Evolutionary conservation across 2,329 filamentous ascomycete species (phyloP).

Genomic region (Monosporascus sp.): DNA sequence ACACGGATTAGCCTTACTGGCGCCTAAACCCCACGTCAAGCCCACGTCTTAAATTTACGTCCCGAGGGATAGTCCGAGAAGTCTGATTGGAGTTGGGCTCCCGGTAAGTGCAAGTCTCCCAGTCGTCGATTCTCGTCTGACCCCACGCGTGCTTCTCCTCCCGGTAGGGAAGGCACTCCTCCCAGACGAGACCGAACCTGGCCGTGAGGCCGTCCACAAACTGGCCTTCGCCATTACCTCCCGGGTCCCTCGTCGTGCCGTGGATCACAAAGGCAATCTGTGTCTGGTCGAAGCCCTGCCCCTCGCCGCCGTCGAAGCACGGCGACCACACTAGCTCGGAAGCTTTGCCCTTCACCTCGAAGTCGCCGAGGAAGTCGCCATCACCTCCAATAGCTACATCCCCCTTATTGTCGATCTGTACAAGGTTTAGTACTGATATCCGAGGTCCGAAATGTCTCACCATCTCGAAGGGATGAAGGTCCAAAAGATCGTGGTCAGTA

Average conservation of each 20-base stretch:
- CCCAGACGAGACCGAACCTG: conserved; percentile 13
- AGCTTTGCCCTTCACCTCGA: conserved; percentile 3
- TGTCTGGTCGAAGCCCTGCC: conserved; percentile 11
- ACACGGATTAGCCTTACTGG: too few species aligned
- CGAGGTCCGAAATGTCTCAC: too few species aligned
- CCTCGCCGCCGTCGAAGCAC: conserved; percentile 15
- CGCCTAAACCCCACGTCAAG: too few species aligned
- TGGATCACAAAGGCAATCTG: conserved; percentile 8
- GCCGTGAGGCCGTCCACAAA: conserved; percentile 7
- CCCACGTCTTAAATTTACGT: neutral
- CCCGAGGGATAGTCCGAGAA: neutral
- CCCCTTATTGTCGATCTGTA: conserved; percentile 8
- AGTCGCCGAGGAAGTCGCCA: conserved; percentile 8
- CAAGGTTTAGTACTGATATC: neutral
- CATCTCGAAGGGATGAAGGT: too few species aligned
- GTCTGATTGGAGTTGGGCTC: conserved; percentile 3
- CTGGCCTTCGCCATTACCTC: conserved; percentile 7
- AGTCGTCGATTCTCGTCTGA: conserved; percentile 12
- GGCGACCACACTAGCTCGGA: conserved; percentile 10
- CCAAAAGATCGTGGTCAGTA: neutral
- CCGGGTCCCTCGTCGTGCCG: conserved; percentile 10
- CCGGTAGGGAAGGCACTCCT: conserved; percentile 10
- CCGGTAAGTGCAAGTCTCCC: conserved; percentile 9
- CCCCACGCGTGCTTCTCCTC: conserved; percentile 10
- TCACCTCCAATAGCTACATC: conserved; percentile 9